Conservation (phyloP, 2,329 filamentous ascomycete species). For the Diaporthe sp. region DNA sequence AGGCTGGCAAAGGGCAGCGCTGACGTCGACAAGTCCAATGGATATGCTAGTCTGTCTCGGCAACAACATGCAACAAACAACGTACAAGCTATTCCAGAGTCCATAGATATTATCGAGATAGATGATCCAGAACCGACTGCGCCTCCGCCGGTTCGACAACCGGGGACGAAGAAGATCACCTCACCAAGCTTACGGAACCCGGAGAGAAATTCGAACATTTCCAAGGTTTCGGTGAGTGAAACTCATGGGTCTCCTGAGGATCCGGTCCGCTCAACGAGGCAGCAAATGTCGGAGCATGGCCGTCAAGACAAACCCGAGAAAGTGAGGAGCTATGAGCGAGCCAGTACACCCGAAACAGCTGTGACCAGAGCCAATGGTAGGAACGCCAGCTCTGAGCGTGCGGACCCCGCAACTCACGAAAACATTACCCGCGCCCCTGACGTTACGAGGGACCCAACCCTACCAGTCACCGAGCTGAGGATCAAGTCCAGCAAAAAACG, state of each 20-base stretch:
- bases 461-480: conserved; percentile 56
- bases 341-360: conserved; percentile 5
- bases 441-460: not conserved
- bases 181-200: not conserved
- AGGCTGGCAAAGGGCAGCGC: not conserved
- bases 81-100: not conserved
- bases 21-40: not conserved
- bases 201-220: not conserved
- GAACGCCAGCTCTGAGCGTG: not conserved
- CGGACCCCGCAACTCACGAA: too few relatives aligned
- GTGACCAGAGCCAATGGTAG: not conserved
- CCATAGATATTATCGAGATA: conserved; percentile 31
- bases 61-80: not conserved
- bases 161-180: not conserved
- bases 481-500: conserved; percentile 59
- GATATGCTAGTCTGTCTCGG: not conserved
- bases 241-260: not conserved
- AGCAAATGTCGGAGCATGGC: conserved; percentile 6
- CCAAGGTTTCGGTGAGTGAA: not conserved
- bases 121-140: conserved; percentile 16
- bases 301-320: not conserved
- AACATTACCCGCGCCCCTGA: not conserved
- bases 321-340: conserved; percentile 1
- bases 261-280: not conserved
- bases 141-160: not conserved